Percentiles rank a stretch among this genome's conserved stretches.
phyloP scores from a whole-genome alignment of 805 yeast species.

The Candida arabinofermentans region DNA sequence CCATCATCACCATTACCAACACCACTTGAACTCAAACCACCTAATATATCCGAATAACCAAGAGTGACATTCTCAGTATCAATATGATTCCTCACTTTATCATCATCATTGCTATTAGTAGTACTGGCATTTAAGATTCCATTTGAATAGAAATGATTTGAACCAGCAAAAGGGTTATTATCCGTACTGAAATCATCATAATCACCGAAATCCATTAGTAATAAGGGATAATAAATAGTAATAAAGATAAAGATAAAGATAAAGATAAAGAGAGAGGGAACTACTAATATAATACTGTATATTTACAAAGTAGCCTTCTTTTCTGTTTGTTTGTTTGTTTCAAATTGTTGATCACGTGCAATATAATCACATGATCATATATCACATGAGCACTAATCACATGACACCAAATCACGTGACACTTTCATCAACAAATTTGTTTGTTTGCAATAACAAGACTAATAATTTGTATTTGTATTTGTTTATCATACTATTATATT shows the following conservation, averaged over 20 bases:
- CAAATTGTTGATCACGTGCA: no score
- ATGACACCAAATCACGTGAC: no score
- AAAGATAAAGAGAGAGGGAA: neutral
- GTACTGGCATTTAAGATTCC: conserved; percentile 22
- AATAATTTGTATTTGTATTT: no score
- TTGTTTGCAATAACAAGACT: no score
- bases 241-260: neutral
- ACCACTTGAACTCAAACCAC: neutral
- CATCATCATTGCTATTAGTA: neutral
- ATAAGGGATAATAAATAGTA: neutral
- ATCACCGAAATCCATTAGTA: conserved; percentile 26
- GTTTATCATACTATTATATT: no score
- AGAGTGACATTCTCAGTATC: neutral
- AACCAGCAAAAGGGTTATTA: conserved; percentile 35
- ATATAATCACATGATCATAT: no score
- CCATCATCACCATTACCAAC: neutral
- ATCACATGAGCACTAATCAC: no score
- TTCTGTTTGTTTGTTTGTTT: no score
- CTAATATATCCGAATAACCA: neutral
- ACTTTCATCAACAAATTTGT: no score
- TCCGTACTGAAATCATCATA: conserved; percentile 31
- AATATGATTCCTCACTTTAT: neutral
- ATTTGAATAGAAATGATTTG: conserved; percentile 27
- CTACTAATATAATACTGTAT: no score
- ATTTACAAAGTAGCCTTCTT: no score